Conservation (phyloP, 2,329 filamentous ascomycete species). For the Colletotrichum gloeosporioides region DNA sequence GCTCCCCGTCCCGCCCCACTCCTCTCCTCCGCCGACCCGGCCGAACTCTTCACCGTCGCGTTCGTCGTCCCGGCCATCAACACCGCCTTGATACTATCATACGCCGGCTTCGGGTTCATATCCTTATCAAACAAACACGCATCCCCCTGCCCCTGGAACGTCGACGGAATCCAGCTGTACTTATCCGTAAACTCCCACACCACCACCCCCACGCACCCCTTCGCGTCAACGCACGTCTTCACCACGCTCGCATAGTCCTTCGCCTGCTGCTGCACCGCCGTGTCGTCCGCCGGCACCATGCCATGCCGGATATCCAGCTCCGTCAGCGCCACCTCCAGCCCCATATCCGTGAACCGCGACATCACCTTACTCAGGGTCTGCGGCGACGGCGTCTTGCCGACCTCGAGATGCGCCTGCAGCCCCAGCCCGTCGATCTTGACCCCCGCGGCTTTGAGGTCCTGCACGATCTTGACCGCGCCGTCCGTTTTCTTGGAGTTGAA, state of each 20-base stretch:
- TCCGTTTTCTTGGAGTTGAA: slow-evolving; percentile 24
- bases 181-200: slow-evolving; percentile 49
- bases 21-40: background rate
- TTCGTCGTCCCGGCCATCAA: slow-evolving; percentile 18
- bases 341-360: slow-evolving; percentile 53
- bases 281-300: slow-evolving; percentile 59
- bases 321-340: slow-evolving; percentile 66
- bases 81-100: slow-evolving; percentile 39
- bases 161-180: slow-evolving; percentile 44
- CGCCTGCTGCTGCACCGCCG: slow-evolving; percentile 56
- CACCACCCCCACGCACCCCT: slow-evolving; percentile 45
- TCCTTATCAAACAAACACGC: slow-evolving; percentile 42
- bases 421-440: slow-evolving; percentile 69
- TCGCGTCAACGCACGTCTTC: slow-evolving; percentile 38
- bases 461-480: slow-evolving; percentile 64
- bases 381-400: slow-evolving; percentile 47
- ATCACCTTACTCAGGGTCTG: slow-evolving; percentile 53
- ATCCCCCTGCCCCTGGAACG: slow-evolving; percentile 41
- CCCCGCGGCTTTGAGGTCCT: slow-evolving; percentile 66
- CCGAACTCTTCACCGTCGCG: background rate
- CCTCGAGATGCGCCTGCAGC: slow-evolving; percentile 59
- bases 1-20: background rate
- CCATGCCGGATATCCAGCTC: slow-evolving; percentile 72
- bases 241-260: slow-evolving; percentile 46
- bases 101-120: slow-evolving; percentile 43